A percentile compares a stretch with the other conserved stretches of the same genome.
Evolutionary conservation across 169 alveolate genomes (phyloP).

Genomic region (Theileria annulata): DNA sequence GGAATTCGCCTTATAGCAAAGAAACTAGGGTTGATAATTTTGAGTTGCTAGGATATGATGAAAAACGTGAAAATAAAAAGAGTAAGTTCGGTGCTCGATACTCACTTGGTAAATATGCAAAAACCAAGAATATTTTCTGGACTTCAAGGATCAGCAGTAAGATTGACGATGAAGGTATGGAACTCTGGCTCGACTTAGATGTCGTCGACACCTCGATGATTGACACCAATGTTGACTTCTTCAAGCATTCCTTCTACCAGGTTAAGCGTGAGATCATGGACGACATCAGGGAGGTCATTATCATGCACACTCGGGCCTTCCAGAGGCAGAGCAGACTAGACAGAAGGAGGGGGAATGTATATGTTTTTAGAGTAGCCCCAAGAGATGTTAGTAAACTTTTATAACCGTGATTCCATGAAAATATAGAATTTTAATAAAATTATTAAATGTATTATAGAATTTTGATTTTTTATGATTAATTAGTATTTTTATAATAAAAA

Average conservation of each 20-base stretch:
- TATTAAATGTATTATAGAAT: background rate
- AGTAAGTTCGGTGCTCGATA: background rate
- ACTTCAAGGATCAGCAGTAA: background rate
- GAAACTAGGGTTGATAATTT: background rate
- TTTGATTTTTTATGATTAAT: background rate
- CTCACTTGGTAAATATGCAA: background rate
- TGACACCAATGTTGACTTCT: conserved; percentile 83
- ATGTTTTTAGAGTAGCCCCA: conserved; percentile 84
- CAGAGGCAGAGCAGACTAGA: conserved; percentile 84
- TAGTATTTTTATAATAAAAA: background rate
- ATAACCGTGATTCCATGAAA: background rate
- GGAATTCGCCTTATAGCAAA: background rate
- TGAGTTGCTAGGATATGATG: background rate
- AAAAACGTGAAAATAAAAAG: background rate
- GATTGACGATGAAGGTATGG: conserved; percentile 43
- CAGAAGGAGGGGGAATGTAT: conserved; percentile 86
- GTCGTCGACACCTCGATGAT: conserved; percentile 87
- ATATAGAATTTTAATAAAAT: too few species aligned
- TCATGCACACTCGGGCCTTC: conserved; percentile 81
- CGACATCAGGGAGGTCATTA: conserved; percentile 83
- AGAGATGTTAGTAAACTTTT: conserved; percentile 63
- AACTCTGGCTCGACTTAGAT: conserved; percentile 85
- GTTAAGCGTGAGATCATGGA: conserved; percentile 86
- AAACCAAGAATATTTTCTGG: conserved; percentile 13
- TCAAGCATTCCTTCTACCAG: conserved; percentile 84